Conservation (phyloP, 2,329 filamentous ascomycete species). For the Penicillium sp. region DNA sequence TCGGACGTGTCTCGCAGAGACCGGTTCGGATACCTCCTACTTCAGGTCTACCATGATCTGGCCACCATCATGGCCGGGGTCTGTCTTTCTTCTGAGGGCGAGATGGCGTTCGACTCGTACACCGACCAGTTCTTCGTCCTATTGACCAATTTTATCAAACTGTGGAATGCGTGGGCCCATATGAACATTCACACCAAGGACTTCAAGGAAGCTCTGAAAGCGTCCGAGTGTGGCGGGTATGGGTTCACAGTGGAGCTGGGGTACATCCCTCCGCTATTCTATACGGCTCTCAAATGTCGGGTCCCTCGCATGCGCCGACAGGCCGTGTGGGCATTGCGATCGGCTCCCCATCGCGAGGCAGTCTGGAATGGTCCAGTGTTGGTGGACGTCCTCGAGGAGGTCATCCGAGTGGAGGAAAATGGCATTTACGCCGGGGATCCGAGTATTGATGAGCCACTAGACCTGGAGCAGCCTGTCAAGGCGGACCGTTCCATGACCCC, state of each 20-base stretch:
- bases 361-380: slow-evolving; percentile 20
- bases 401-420: slow-evolving; percentile 14
- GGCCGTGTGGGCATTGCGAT: slow-evolving; percentile 17
- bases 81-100: slow-evolving; percentile 13
- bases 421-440: slow-evolving; percentile 1
- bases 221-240: background rate
- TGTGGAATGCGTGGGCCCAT: slow-evolving; percentile 12
- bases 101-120: slow-evolving; percentile 27
- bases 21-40: slow-evolving; percentile 28
- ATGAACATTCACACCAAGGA: slow-evolving; percentile 4
- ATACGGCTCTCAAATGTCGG: slow-evolving; percentile 34
- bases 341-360: slow-evolving; percentile 18
- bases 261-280: slow-evolving; percentile 34
- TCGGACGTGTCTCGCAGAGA: slow-evolving; percentile 2
- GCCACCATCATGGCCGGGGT: slow-evolving; percentile 42
- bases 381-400: slow-evolving; percentile 14
- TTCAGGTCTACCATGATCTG: slow-evolving; percentile 45
- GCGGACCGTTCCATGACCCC: no score
- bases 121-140: slow-evolving; percentile 21
- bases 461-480: no score
- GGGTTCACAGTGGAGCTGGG: slow-evolving; percentile 32
- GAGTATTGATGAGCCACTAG: background rate
- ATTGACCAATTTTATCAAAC: slow-evolving; percentile 11
- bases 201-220: background rate
- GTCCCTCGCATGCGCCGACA: slow-evolving; percentile 29